Base-by-base conservation (phyloP, 345 rosid species). In the Camelina sativa region DNA sequence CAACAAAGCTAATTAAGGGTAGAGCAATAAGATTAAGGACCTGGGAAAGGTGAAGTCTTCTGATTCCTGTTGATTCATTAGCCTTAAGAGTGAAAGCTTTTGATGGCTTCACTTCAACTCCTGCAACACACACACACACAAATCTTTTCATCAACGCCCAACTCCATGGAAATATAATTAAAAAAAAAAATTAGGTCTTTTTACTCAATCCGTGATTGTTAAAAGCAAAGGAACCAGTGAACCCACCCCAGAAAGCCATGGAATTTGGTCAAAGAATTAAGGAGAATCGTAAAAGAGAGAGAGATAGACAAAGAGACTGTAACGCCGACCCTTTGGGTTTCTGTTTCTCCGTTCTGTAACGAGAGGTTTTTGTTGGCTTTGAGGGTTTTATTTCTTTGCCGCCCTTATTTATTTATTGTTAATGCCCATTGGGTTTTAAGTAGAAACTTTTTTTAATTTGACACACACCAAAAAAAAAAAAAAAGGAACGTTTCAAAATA, bases 41-140 rank as follows among this genome's bases (percentile, higher is more conserved):
- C 89, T 85, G 92, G 2, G 97, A 85, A 41, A 89, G 79, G 72
- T 85, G 96, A 47, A 91, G 91, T 74, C 97, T 80, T 79, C 72
- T 71, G 30, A 59, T 82, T 59, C 12, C 66, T 11, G 66, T 23
- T 0, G 55, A 6, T n/a, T 62, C 70, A 8, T 35, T 69, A 32
- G 84, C 35, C 1, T 41, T 34, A 34, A 83, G 91, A 43, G 83
- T 80, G 79, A 83, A 85, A 59, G 91, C 87, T 23, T 68, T 82
- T 32, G 87, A 89, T 3, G 92, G 86, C 55, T 82, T 89, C 81
- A 89, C 90, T 78, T 86, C 87, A 13, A 80, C 79, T 65, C 96
- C 96, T 88, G 85, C 78, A 81, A 72, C 22, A 20, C 22, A 70
- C 4, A 70, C 3, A 76, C 3, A 76, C 35, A 70, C 25, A 15